phyloP scores from a whole-genome alignment of 768 basidiomycete species.

The Suillus paluster region DNA sequence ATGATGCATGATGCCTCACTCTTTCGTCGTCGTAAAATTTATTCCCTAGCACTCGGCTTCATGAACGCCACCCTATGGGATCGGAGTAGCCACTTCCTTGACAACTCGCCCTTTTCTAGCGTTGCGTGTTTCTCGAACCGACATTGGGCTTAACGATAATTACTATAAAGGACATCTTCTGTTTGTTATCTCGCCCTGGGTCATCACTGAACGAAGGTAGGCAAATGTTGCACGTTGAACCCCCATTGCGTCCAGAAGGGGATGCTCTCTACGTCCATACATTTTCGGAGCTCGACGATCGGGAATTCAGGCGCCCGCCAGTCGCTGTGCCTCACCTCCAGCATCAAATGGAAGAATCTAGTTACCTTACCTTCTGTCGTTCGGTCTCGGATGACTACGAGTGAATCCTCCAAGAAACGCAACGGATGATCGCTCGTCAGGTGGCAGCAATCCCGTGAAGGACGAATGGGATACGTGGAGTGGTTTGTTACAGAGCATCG shows the following conservation, averaged over 20 bases:
- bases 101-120: constrained; percentile 5
- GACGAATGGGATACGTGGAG: constrained; percentile 5
- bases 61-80: constrained; percentile 6
- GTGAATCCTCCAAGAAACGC: background rate
- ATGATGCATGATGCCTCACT: constrained; percentile 9
- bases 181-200: background rate
- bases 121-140: background rate
- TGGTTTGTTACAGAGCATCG: background rate
- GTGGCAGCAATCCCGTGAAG: constrained; percentile 1
- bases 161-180: background rate
- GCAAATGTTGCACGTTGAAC: background rate
- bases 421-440: background rate
- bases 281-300: background rate
- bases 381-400: background rate
- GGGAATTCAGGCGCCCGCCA: background rate
- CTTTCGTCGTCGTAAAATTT: constrained; percentile 8
- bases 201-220: background rate
- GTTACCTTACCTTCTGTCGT: constrained; percentile 5
- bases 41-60: background rate
- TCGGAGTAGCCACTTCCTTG: background rate
- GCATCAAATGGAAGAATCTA: background rate
- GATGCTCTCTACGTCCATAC: constrained; percentile 7
- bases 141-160: background rate
- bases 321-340: background rate
- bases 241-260: background rate